Base-by-base conservation (phyloP, 2,329 filamentous ascomycete species). In the Aureobasidium sp. region DNA sequence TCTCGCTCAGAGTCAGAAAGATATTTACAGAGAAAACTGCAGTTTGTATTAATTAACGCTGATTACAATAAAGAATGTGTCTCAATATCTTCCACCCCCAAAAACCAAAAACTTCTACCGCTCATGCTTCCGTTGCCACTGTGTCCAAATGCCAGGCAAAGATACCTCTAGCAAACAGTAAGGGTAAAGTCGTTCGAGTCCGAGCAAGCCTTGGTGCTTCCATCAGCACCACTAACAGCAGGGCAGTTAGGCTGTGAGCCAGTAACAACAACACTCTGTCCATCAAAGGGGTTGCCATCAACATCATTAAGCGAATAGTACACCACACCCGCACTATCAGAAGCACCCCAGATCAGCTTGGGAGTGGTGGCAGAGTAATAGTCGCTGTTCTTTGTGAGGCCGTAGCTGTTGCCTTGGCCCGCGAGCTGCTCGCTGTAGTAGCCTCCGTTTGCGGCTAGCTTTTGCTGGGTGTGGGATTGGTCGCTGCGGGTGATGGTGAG, bases 321-420 rank as follows among this genome's bases (percentile, higher is more conserved):
- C 20, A 64, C 63, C 15, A 63, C 64, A 17, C 64, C 55, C 15
- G 53, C 61, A 48, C 62, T 51, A 57, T 63, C 61, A 27, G 59
- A 66, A 34, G 66, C 66, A 45, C 71, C 70, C 45, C 70, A 66
- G 62, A 71, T 67, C 14, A 72, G 55, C 58, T 71, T 71, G 25
- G 67, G 52, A 5, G 66, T 67, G 42, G 63, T 61, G 8, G 63
- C 34, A 49, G 55, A 63, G 65, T 67, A 72, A 66, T 69, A 69
- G 49, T 67, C 61, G 22, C 63, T 51, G 31, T 59, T 61, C 36
- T 68, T 67, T 42, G 71, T 67, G 20, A 74, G 63, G 44, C 68
- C 71, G 61, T 71, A 66, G 61, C 64, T 68, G 65, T 73, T 73
- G 61, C 70, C 71, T 31, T 63, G 62, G 53, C 70, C 71, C 14